Conservation (phyloP, 225 moss, liverwort and hornwort genomes). For the Asterella californica region DNA sequence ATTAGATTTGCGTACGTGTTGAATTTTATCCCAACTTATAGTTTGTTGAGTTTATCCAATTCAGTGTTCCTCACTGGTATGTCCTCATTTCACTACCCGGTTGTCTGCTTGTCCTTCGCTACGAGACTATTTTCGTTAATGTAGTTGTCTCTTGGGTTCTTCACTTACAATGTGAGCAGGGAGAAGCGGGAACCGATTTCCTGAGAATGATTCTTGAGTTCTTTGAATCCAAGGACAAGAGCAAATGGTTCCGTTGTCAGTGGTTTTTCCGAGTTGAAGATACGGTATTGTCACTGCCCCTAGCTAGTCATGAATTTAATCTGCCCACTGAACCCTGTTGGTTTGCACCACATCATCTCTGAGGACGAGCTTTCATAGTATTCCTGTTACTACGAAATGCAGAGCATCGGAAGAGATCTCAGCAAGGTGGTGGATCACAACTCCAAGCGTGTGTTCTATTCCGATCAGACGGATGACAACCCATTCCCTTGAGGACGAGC, state of each 20-base stretch:
- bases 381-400: slow-evolving; percentile 7
- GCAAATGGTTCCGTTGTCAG: slow-evolving; percentile 68
- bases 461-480: slow-evolving; percentile 70
- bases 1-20: background rate
- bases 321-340: background rate
- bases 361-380: background rate
- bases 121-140: background rate
- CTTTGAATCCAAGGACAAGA: slow-evolving; percentile 60
- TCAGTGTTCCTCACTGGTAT: background rate
- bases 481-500: slow-evolving; percentile 23
- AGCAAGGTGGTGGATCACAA: slow-evolving; percentile 51
- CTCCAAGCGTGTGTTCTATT: slow-evolving; percentile 61
- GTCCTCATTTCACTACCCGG: background rate
- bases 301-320: background rate
- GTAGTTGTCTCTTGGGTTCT: background rate
- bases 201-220: slow-evolving; percentile 79
- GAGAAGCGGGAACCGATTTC: slow-evolving; percentile 50
- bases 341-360: background rate
- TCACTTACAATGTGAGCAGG: slow-evolving; percentile 36
- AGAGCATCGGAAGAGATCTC: slow-evolving; percentile 54
- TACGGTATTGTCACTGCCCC: slow-evolving; percentile 47
- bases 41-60: background rate
- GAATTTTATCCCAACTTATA: background rate
- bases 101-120: background rate
- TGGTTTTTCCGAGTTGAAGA: slow-evolving; percentile 92